phyloP scores from a whole-genome alignment of 2,329 filamentous ascomycete genomes.

The Dactylonectria macrodidyma region DNA sequence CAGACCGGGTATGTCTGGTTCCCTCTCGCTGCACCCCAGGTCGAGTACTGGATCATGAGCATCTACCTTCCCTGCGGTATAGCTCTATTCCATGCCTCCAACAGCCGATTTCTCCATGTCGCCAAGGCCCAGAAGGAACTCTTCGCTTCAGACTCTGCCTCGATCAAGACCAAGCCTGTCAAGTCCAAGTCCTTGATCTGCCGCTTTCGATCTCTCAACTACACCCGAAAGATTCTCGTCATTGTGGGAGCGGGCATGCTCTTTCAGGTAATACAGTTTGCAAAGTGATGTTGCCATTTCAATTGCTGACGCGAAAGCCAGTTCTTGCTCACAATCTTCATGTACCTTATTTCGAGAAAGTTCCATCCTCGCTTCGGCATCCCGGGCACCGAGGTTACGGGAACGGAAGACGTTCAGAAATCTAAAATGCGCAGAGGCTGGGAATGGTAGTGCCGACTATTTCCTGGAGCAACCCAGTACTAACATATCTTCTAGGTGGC shows the following conservation, averaged over 20 bases:
- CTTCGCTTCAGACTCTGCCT: constrained; percentile 1
- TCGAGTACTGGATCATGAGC: constrained; percentile 76
- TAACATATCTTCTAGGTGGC: constrained; percentile 61
- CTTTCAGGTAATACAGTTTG: constrained; percentile 61
- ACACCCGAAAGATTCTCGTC: constrained; percentile 59
- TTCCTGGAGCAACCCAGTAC: neutral
- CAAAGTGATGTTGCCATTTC: neutral
- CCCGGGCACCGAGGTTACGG: constrained; percentile 66
- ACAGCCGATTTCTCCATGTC: constrained; percentile 71
- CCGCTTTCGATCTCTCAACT: constrained; percentile 53
- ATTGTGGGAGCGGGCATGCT: constrained; percentile 67
- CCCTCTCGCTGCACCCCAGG: constrained; percentile 58
- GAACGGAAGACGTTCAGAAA: constrained; percentile 49
- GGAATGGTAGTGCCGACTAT: constrained; percentile 71
- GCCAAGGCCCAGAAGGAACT: constrained; percentile 64
- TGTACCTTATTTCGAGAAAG: constrained; percentile 75
- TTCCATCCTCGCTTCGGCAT: constrained; percentile 75
- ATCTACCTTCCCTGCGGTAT: constrained; percentile 75
- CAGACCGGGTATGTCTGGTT: constrained; percentile 56
- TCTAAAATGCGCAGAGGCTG: constrained; percentile 67
- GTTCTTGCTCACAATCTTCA: constrained; percentile 70
- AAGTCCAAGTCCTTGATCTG: constrained; percentile 34
- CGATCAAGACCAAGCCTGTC: constrained; percentile 6
- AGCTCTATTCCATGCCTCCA: constrained; percentile 75
- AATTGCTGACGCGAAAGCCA: constrained; percentile 47